A percentile compares a stretch with the other conserved stretches of the same genome.
Evolutionary conservation across 768 basidiomycete species (phyloP).

Genomic region (Tricholoma saponaceum): DNA sequence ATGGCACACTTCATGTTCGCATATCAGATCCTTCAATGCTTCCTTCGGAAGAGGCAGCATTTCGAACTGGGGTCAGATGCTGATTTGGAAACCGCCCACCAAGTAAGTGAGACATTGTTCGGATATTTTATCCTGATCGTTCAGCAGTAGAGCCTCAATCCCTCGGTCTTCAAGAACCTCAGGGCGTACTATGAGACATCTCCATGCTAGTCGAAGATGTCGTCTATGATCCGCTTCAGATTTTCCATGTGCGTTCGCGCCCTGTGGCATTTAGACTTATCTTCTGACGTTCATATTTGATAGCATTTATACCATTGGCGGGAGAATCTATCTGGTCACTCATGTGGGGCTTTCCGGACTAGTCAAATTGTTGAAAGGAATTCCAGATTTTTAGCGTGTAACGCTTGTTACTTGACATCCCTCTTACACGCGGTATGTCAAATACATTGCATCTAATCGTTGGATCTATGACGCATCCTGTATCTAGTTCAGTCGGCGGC

Average conservation of each 20-base stretch:
- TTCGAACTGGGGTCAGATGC: slow-evolving; percentile 7
- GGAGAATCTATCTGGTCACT: slow-evolving; percentile 18
- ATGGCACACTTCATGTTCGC: background rate
- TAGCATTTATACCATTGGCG: slow-evolving; percentile 35
- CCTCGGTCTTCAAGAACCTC: slow-evolving; percentile 10
- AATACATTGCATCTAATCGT: background rate
- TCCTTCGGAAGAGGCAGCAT: background rate
- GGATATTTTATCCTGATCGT: background rate
- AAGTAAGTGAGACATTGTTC: slow-evolving; percentile 20
- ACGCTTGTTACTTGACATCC: slow-evolving; percentile 62
- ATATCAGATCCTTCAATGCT: background rate
- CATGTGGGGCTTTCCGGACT: no score
- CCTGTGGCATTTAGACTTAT: background rate
- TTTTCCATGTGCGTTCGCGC: slow-evolving; percentile 16
- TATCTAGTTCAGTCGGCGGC: slow-evolving; percentile 19
- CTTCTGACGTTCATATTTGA: background rate
- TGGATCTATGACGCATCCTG: background rate
- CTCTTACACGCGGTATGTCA: slow-evolving; percentile 43
- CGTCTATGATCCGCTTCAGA: slow-evolving; percentile 25
- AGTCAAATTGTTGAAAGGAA: background rate
- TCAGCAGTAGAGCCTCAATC: slow-evolving; percentile 22
- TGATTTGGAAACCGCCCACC: slow-evolving; percentile 25
- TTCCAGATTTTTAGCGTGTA: slow-evolving; percentile 44
- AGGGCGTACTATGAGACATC: slow-evolving; percentile 19
- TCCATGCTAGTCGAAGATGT: slow-evolving; percentile 19